A percentile compares a stretch with the other conserved stretches of the same genome.
Conservation (phyloP, 176 grass and related monocot genomes). For the Ampelocalamus luodianensis region DNA sequence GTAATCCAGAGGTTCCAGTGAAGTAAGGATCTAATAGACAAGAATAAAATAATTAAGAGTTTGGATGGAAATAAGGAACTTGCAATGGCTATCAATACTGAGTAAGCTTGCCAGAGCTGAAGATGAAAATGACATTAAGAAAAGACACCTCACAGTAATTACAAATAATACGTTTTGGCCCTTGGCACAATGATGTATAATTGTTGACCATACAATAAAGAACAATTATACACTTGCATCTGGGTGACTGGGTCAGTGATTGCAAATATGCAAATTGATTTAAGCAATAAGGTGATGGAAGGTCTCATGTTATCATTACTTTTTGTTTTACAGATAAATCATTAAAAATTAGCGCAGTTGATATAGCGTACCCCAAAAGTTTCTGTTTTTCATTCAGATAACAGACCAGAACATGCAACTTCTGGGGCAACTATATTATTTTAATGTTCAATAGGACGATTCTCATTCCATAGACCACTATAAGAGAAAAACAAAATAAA, state of each 20-base stretch:
- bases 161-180: background rate
- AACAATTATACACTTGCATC: background rate
- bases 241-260: background rate
- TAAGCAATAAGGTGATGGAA: background rate
- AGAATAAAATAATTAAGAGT: slow-evolving; percentile 31
- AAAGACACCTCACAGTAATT: background rate
- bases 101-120: background rate
- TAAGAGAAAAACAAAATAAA: background rate
- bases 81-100: background rate
- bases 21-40: slow-evolving; percentile 69
- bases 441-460: background rate
- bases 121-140: slow-evolving; percentile 11
- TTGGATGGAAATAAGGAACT: background rate
- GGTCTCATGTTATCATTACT: background rate
- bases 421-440: slow-evolving; percentile 1
- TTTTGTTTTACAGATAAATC: background rate
- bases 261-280: background rate
- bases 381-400: background rate
- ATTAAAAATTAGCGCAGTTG: background rate
- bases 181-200: background rate
- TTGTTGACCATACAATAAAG: background rate
- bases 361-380: background rate
- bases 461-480: background rate
- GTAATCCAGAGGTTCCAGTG: slow-evolving; percentile 69
- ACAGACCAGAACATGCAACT: background rate